Evolutionary conservation across 805 yeast species (phyloP).

Genomic region (Martiniozyma abietophila): DNA sequence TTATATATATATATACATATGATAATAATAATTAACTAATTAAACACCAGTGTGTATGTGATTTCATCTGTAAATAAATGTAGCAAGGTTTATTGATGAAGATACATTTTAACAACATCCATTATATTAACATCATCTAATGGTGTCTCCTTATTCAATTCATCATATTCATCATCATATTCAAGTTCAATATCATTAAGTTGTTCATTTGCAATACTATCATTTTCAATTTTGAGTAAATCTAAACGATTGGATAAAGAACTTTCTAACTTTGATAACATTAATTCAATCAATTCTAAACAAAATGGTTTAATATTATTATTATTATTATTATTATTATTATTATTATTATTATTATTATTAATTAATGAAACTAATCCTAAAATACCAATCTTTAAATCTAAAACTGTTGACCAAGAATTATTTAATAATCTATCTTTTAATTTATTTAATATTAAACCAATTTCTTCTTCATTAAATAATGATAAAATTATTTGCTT

Average conservation of each 20-base stretch:
- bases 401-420: constrained; percentile 36
- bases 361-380: constrained; percentile 32
- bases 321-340: constrained; percentile 22
- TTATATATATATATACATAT: neutral
- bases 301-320: constrained; percentile 21
- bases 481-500: constrained; percentile 2
- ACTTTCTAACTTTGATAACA: constrained; percentile 31
- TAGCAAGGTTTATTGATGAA: constrained; percentile 18
- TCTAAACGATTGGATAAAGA: constrained; percentile 40
- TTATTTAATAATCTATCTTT: constrained; percentile 5
- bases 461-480: constrained; percentile 6
- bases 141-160: constrained; percentile 24
- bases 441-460: constrained; percentile 5
- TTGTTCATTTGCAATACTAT: too few relatives aligned
- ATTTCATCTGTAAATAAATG: neutral
- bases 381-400: constrained; percentile 43
- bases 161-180: constrained; percentile 22
- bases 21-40: neutral
- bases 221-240: constrained; percentile 26
- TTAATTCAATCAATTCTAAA: constrained; percentile 17
- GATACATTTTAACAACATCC: constrained; percentile 25
- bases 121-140: constrained; percentile 26
- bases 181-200: constrained; percentile 16
- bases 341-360: constrained; percentile 20
- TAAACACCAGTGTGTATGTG: neutral